These are phyloP conservation scores for Coccomyxa sp. DNA, from an alignment of 139 green algal genomes.

Conservation along the genomic window DNA sequence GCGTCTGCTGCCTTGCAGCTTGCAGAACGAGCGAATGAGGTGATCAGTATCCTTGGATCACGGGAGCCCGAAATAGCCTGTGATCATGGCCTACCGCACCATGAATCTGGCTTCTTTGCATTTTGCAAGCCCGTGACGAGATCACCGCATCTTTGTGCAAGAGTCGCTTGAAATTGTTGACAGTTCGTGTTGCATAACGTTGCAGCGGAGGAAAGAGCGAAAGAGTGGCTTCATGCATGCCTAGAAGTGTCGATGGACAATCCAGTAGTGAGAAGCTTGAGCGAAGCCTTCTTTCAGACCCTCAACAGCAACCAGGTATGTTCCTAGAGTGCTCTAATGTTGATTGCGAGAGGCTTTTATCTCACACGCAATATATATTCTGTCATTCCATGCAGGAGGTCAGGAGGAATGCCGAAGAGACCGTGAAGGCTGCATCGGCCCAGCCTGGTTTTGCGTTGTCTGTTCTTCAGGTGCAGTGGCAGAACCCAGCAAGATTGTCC, in stretches of 20 bases:
- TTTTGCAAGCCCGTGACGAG: background rate
- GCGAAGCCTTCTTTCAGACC: slow-evolving; percentile 47
- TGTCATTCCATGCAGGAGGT: slow-evolving; percentile 44
- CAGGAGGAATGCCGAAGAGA: slow-evolving; percentile 77
- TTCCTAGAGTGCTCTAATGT: background rate
- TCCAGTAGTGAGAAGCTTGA: slow-evolving; percentile 7
- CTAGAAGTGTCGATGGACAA: slow-evolving; percentile 7
- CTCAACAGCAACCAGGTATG: slow-evolving; percentile 49
- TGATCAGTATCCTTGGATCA: too few relatives aligned
- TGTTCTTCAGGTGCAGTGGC: slow-evolving; percentile 48
- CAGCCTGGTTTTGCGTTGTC: slow-evolving; percentile 71
- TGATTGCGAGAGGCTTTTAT: background rate
- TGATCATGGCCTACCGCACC: too few relatives aligned
- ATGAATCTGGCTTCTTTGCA: background rate
- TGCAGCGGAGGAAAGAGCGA: background rate
- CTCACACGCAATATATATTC: background rate
- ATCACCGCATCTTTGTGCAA: background rate
- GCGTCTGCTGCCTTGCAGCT: too few relatives aligned
- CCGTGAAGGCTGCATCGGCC: slow-evolving; percentile 56
- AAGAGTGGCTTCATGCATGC: background rate
- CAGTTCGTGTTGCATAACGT: background rate
- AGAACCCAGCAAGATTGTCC: background rate
- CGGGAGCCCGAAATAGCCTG: too few relatives aligned
- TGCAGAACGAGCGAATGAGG: too few relatives aligned
- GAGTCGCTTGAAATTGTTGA: background rate